Evolutionary conservation across 1,284 basidiomycete species (phyloP).

Genomic region (Rhizoctonia solani): DNA sequence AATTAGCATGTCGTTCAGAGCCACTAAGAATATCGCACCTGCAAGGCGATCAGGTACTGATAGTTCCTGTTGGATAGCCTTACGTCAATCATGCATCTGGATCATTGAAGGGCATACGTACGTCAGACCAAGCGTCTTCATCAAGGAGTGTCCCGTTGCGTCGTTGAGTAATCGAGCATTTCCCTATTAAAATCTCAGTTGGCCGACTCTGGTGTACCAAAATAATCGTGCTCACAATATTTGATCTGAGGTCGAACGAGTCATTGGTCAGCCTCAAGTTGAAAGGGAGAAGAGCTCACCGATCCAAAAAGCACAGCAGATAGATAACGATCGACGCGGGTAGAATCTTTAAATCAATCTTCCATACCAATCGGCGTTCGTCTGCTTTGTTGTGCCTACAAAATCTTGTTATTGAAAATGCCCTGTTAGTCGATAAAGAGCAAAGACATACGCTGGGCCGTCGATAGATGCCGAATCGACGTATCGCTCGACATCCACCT

Average conservation of each 20-base stretch:
- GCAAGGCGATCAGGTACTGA: slow-evolving; percentile 4
- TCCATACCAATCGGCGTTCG: slow-evolving; percentile 26
- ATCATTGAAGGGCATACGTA: background rate
- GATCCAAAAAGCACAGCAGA: slow-evolving; percentile 48
- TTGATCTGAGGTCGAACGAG: background rate
- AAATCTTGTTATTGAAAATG: background rate
- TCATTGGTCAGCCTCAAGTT: background rate
- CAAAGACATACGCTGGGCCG: too few species aligned
- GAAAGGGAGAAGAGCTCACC: slow-evolving; percentile 35
- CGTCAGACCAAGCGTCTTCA: slow-evolving; percentile 9
- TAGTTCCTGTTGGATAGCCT: background rate
- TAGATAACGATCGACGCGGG: slow-evolving; percentile 46
- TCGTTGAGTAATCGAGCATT: slow-evolving; percentile 21
- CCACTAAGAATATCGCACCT: background rate
- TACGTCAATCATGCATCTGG: background rate
- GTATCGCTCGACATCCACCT: too few species aligned
- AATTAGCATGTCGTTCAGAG: background rate
- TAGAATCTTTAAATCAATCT: slow-evolving; percentile 40
- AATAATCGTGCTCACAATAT: background rate
- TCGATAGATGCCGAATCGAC: too few species aligned
- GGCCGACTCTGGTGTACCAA: background rate
- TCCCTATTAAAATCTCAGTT: background rate
- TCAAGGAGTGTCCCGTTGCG: slow-evolving; percentile 3
- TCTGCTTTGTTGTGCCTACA: background rate
- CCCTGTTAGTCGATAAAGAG: background rate